Conservation (phyloP, 768 basidiomycete species). For the Boletus sp. region DNA sequence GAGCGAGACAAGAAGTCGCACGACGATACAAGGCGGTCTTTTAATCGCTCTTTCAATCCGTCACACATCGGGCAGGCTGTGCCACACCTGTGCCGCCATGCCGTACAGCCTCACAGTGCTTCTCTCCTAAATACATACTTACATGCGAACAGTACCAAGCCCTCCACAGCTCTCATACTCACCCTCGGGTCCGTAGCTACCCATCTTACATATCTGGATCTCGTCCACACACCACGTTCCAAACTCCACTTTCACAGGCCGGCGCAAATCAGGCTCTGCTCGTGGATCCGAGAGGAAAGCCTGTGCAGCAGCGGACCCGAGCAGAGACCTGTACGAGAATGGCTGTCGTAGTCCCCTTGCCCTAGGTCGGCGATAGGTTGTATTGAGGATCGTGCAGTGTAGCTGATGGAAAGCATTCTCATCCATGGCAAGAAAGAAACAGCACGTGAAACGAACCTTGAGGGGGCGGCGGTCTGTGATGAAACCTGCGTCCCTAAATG, state of each 20-base stretch:
- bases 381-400: conserved; percentile 52
- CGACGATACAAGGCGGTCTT: conserved; percentile 35
- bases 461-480: conserved; percentile 46
- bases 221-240: conserved; percentile 53
- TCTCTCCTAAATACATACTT: too few relatives aligned
- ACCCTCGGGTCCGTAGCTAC: conserved; percentile 58
- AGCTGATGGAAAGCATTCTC: conserved; percentile 28
- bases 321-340: conserved; percentile 40
- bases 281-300: conserved; percentile 1
- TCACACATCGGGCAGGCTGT: conserved; percentile 20
- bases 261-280: conserved; percentile 4
- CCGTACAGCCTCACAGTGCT: conserved; percentile 11
- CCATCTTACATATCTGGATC: conserved; percentile 69
- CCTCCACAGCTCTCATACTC: conserved; percentile 53
- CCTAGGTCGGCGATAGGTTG: conserved; percentile 40
- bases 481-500: conserved; percentile 43
- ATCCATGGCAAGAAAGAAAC: neutral
- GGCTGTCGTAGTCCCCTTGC: conserved; percentile 30
- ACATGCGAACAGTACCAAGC: conserved; percentile 3
- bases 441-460: conserved; percentile 36
- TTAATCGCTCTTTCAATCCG: conserved; percentile 33
- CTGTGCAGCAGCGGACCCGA: conserved; percentile 27
- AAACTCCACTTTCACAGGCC: conserved; percentile 40
- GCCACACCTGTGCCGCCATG: conserved; percentile 33
- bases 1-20: conserved; percentile 39